Evolutionary conservation across 345 rosid genomes (phyloP), one percentile per base, ranked within the genome.

Genomic region (Citrus medica): DNA sequence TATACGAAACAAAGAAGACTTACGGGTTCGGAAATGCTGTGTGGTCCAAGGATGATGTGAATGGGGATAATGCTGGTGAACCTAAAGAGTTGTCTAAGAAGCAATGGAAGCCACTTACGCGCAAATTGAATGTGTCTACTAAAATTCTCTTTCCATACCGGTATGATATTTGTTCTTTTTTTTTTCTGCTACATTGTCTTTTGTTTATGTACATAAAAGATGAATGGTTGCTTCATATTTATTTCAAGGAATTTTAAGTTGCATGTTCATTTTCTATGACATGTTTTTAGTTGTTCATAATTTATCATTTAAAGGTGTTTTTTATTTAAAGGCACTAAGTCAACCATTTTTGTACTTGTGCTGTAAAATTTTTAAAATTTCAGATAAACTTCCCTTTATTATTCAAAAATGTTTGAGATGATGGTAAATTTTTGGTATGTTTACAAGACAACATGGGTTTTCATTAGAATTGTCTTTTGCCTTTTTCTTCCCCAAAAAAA

Each of bases 51-150:
- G 90, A 85, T 40, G 85, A 70, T 5, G 81, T 7, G 53, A 68
- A 75, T 38, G 84, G 74, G 17, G 72, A 48, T 4, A 61, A 46
- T 35, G 84, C 71, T 25, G 80, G 70, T 62, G 83, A 81, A 13
- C 63, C 67, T 19, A 37, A 79, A 25, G 22, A 51, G 14, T 68
- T 80, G 55, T 19, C 14, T 38, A 86, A 86, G 56, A 87, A 87
- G 75, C 86, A 85, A 40, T 84, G 92, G 94, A 87, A 86, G 76
- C 90, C 90, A 0, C 88, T 90, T 7, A 84, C 91, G 4, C 79
- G 87, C 28, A 82, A 82, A 83, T 69, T 80, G 74, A 83, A 78
- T 7, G 81, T 87, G 75, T 80, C 91, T 62, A 68, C 88, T 78
- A 87, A 75, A 30, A 33, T 89, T 69, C 83, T 90, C 25, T 85